Conservation (phyloP, 1,139 yeast genomes). For the Maudiozyma humilis region DNA sequence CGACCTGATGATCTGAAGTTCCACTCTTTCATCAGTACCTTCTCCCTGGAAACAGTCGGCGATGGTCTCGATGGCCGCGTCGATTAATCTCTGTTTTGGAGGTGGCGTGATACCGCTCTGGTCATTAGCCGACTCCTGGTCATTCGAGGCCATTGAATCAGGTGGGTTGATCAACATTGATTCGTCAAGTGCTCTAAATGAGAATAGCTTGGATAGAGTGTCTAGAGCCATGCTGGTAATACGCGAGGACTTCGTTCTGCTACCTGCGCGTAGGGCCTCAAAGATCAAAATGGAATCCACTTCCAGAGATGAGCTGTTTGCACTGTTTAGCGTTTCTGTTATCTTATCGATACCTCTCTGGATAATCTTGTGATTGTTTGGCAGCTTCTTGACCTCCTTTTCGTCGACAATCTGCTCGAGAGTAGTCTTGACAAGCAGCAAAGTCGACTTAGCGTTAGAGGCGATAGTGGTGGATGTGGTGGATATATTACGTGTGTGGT, state of each 20-base stretch:
- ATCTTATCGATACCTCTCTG: constrained; percentile 24
- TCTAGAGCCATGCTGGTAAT: constrained; percentile 53
- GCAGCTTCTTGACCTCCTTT: constrained; percentile 27
- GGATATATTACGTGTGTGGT: constrained; percentile 16
- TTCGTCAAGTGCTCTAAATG: constrained; percentile 53
- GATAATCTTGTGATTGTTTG: constrained; percentile 23
- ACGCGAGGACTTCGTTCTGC: constrained; percentile 44
- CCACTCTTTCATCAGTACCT: constrained; percentile 81
- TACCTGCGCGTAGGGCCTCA: constrained; percentile 55
- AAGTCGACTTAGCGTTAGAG: constrained; percentile 24
- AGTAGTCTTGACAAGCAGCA: constrained; percentile 24
- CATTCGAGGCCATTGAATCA: constrained; percentile 32
- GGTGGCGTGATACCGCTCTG: constrained; percentile 41
- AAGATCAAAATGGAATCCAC: constrained; percentile 45
- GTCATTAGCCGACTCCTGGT: constrained; percentile 28
- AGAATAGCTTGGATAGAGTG: constrained; percentile 56
- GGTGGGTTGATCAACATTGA: constrained; percentile 38
- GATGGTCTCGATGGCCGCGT: constrained; percentile 78
- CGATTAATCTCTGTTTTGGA: constrained; percentile 55
- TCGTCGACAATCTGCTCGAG: constrained; percentile 23
- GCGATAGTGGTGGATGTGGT: constrained; percentile 13
- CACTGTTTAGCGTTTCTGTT: constrained; percentile 17
- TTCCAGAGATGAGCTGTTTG: constrained; percentile 14
- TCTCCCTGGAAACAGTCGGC: constrained; percentile 86
- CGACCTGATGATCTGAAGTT: constrained; percentile 87